Base-by-base conservation (phyloP, 495 filamentous ascomycete genomes). In the Chaetomidium leptoderma region DNA sequence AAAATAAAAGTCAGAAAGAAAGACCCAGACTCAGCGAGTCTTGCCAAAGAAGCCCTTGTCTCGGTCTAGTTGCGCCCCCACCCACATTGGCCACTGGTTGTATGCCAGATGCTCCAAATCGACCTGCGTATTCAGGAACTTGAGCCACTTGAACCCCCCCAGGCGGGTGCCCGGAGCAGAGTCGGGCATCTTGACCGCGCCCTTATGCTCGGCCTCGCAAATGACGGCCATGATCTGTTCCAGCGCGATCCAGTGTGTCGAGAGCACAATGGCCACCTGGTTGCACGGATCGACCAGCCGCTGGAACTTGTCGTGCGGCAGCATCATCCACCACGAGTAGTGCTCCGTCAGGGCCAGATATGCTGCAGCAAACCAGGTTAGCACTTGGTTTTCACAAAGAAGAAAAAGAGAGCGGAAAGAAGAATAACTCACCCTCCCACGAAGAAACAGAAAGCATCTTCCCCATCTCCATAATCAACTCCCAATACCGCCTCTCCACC, bases 221-320 rank as follows among this genome's bases (percentile, higher is more conserved):
- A 81, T 71, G 36, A 74, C 74, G 5, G 72, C 74, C 78, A 85
- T 79, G 65, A 85, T 76, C 50, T 78, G 71, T 66, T 83, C 79
- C 17, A 85, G 50, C 8, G 80, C 74, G 39, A 85, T 76, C 70
- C 81, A 85, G 70, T 86, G 83, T 35, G 81, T 59, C 14, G 78
- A 75, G 8, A 87, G 64, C n/a, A 85, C 64, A 37, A 79, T 65
- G 6, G 71, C 69, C 13, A 76, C 66, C 57, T 75, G 72, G 63
- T 80, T 82, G 29, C 51, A 53, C 17, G 79, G 73, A 58, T 80
- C 72, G 59, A 83, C 72, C 40, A 86, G 74, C 6, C 62, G 61
- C 60, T 76, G 70, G 62, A 87, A 87, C 39, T 81, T 68, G 1
- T 69, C 66, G 61, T 84, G 76, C 7, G 76, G 70, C 62, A 83